These are phyloP conservation scores for Globisporangium middletonii DNA, from an alignment of 352 stramenopile species.

Conservation along the genomic window DNA sequence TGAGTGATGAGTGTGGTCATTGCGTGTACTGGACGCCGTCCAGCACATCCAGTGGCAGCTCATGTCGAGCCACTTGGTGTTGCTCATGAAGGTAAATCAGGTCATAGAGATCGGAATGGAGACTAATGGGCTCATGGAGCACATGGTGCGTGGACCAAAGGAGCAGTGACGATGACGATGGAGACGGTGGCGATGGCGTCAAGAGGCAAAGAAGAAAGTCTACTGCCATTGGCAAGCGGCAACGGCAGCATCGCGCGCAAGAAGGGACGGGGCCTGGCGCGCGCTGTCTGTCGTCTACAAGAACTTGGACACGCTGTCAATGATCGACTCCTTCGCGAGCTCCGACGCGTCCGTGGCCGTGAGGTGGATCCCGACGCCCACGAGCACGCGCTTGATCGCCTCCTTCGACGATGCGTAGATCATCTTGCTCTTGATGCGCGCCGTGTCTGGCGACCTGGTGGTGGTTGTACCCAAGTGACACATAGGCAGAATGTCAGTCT, in stretches of 20 bases:
- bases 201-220: conserved; percentile 10
- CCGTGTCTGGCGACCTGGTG: conserved; percentile 88
- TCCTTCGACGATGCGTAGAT: conserved; percentile 94
- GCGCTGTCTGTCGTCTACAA: conserved; percentile 45
- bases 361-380: conserved; percentile 93
- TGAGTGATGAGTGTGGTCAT: too few species aligned
- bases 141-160: not conserved
- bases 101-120: too few species aligned
- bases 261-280: not conserved
- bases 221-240: conserved; percentile 14
- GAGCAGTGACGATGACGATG: not conserved
- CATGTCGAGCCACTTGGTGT: too few species aligned
- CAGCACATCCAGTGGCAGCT: too few species aligned
- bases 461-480: not conserved
- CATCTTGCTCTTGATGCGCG: conserved; percentile 93
- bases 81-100: too few species aligned
- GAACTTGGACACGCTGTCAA: conserved; percentile 84
- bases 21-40: too few species aligned
- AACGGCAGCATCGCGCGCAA: not conserved
- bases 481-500: not conserved
- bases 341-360: conserved; percentile 91
- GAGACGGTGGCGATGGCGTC: not conserved
- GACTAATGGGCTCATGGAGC: not conserved
- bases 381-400: conserved; percentile 91
- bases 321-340: conserved; percentile 72